Percentiles rank a stretch among this genome's conserved stretches.
Evolutionary conservation across 306 rosid species (phyloP).

Genomic region (Glycine latifolia): DNA sequence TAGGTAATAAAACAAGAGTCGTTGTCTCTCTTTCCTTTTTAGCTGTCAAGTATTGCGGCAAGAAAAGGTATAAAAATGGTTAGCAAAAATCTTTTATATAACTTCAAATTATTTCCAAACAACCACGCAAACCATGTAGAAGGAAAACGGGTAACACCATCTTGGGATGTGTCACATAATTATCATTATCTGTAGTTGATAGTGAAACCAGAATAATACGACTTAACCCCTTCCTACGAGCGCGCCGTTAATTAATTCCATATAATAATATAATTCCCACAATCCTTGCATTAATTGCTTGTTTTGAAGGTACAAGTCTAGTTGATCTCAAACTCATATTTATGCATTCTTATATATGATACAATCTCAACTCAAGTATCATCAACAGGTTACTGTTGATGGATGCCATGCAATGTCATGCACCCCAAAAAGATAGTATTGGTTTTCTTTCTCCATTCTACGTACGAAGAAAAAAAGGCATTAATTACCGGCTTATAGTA

Average conservation of each 20-base stretch:
- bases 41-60: background rate
- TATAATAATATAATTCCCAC: background rate
- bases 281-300: background rate
- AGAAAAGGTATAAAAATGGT: background rate
- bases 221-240: background rate
- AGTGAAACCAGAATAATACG: background rate
- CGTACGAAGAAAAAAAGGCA: background rate
- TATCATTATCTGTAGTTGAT: background rate
- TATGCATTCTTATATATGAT: background rate
- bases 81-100: background rate
- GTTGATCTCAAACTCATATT: no score
- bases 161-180: background rate
- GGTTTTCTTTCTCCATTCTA: background rate
- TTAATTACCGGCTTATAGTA: background rate
- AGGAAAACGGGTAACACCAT: background rate
- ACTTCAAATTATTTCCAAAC: background rate
- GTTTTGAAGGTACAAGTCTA: background rate
- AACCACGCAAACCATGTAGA: background rate
- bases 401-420: background rate
- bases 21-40: background rate
- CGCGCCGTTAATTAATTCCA: background rate
- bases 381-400: background rate
- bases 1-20: background rate
- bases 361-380: no score
- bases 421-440: background rate